phyloP scores from a whole-genome alignment of 495 filamentous ascomycete genomes.

The Lophiotrema nucula region DNA sequence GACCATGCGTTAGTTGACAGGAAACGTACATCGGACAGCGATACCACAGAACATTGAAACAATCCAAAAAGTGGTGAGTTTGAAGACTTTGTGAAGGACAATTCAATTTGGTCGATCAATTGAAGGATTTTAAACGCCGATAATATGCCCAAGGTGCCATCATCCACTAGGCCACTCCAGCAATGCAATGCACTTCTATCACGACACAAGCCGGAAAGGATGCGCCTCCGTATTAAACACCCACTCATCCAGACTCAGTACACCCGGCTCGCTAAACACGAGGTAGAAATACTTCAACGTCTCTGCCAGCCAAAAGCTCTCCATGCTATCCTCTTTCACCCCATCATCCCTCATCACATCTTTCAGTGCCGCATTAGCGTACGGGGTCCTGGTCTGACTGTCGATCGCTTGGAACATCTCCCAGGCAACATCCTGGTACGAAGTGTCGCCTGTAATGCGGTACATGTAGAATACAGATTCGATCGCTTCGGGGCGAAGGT shows the following conservation, averaged over 20 bases:
- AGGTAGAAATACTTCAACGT: constrained; percentile 56
- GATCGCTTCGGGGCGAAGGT: constrained; percentile 56
- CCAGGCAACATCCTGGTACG: constrained; percentile 68
- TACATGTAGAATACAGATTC: constrained; percentile 68
- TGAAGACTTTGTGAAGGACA: too few relatives aligned
- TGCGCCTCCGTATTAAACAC: constrained; percentile 57
- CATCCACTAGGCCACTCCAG: background rate
- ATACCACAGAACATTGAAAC: too few relatives aligned
- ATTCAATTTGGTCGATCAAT: too few relatives aligned
- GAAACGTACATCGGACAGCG: too few relatives aligned
- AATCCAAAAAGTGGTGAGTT: too few relatives aligned
- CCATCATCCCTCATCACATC: constrained; percentile 49
- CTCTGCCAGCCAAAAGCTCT: constrained; percentile 51
- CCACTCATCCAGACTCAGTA: constrained; percentile 53
- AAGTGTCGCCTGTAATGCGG: constrained; percentile 67
- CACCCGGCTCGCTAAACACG: constrained; percentile 47
- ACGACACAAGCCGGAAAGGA: constrained; percentile 38
- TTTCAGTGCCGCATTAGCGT: constrained; percentile 57
- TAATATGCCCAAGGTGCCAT: too few relatives aligned
- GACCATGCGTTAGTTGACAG: too few relatives aligned
- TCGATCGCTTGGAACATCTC: constrained; percentile 69
- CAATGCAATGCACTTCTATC: background rate
- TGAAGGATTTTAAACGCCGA: too few relatives aligned
- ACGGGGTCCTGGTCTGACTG: constrained; percentile 56
- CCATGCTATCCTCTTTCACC: constrained; percentile 37